phyloP scores from a whole-genome alignment of 2,329 filamentous ascomycete species.

The Malbranchea zuffiana region DNA sequence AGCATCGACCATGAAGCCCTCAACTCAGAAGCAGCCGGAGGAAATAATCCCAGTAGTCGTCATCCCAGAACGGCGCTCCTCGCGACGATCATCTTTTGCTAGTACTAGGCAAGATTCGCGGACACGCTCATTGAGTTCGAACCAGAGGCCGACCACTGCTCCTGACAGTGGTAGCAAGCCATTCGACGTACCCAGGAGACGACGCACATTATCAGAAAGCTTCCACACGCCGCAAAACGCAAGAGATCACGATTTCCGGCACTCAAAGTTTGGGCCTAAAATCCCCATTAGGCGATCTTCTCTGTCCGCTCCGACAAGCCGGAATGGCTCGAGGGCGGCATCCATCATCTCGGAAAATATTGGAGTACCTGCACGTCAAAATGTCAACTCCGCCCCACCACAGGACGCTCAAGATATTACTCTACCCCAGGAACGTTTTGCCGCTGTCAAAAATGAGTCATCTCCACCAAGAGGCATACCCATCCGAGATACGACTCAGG shows the following conservation, averaged over 20 bases:
- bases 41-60: conserved; percentile 40
- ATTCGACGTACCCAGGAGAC: conserved; percentile 24
- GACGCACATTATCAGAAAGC: conserved; percentile 34
- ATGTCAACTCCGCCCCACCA: too few species aligned
- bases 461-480: not conserved
- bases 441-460: not conserved
- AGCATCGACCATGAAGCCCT: conserved; percentile 15
- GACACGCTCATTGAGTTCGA: conserved; percentile 21
- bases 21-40: conserved; percentile 20
- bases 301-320: conserved; percentile 38
- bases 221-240: conserved; percentile 16
- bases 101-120: conserved; percentile 30
- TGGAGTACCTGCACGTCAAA: too few species aligned
- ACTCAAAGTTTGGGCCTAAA: conserved; percentile 19
- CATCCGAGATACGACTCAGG: not conserved
- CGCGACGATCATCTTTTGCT: conserved; percentile 30
- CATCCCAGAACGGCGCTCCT: conserved; percentile 38
- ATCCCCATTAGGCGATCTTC: conserved; percentile 36
- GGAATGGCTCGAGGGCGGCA: conserved; percentile 34
- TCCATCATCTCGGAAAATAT: conserved; percentile 37
- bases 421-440: too few species aligned
- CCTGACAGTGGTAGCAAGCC: conserved; percentile 25
- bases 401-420: conserved; percentile 1
- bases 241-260: conserved; percentile 13
- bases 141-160: conserved; percentile 26